Conservation (phyloP, 2,329 filamentous ascomycete genomes). For the Colletotrichum graminicola region DNA sequence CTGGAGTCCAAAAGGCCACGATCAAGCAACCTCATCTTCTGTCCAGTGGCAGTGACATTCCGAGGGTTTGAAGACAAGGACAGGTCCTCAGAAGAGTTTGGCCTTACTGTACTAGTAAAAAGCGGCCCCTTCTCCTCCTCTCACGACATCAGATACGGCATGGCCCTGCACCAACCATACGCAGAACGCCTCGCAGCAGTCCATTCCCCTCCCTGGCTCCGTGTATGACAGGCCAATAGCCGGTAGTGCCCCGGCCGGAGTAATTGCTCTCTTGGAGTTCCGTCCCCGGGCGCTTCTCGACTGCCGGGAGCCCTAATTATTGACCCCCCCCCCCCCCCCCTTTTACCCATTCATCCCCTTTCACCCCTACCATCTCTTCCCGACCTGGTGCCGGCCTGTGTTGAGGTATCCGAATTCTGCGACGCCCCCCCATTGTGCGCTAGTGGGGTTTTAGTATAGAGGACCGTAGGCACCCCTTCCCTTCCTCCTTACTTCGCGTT, state of each 20-base stretch:
- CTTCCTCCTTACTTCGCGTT: conserved; percentile 3
- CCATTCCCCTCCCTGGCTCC: conserved; percentile 10
- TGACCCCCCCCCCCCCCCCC: not conserved
- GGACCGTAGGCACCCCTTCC: not conserved
- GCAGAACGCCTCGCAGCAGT: conserved; percentile 4
- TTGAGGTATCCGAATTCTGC: conserved; percentile 26
- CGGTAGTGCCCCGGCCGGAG: conserved; percentile 34
- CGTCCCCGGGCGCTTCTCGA: conserved; percentile 35
- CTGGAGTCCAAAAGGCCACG: not conserved
- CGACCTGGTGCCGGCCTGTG: not conserved
- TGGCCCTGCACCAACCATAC: conserved; percentile 6
- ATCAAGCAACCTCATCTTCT: not conserved
- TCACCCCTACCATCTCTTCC: conserved; percentile 1
- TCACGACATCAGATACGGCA: conserved; percentile 19
- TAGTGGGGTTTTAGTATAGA: conserved; percentile 31
- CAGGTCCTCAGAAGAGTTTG: not conserved
- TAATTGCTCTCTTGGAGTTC: conserved; percentile 36
- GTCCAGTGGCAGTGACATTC: not conserved
- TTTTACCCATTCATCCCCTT: not conserved
- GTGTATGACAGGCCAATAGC: conserved; percentile 32
- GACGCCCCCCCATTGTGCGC: conserved; percentile 31
- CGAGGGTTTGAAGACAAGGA: not conserved
- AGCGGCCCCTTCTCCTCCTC: not conserved
- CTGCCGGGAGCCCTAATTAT: conserved; percentile 34
- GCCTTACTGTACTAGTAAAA: not conserved